Conservation (phyloP, 2,329 filamentous ascomycete genomes). For the Aspergillus pseudoglaucus region DNA sequence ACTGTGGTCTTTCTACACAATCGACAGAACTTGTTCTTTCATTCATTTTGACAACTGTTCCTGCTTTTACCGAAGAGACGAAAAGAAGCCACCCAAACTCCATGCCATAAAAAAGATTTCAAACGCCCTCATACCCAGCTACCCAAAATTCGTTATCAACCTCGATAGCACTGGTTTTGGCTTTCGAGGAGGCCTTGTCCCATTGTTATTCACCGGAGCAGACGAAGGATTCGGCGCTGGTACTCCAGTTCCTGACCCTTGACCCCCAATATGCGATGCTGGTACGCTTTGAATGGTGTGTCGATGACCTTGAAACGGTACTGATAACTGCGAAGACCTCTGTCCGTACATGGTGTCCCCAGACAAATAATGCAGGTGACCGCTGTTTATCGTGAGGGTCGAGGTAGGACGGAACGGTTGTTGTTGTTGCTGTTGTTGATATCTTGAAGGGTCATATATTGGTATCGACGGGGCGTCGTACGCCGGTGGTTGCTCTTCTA, state of each 20-base stretch:
- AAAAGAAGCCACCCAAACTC: slow-evolving; percentile 1
- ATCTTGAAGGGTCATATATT: slow-evolving; percentile 30
- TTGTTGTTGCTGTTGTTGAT: slow-evolving; percentile 2
- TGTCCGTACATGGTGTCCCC: background rate
- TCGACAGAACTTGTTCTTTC: no score
- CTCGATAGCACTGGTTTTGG: slow-evolving; percentile 31
- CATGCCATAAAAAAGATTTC: background rate
- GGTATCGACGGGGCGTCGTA: slow-evolving; percentile 20
- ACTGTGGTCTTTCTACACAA: no score
- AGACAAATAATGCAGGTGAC: background rate
- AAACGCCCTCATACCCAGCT: background rate
- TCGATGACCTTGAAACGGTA: background rate
- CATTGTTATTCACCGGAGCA: background rate
- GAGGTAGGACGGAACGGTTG: slow-evolving; percentile 13
- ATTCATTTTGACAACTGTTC: no score
- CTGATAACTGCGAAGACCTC: background rate
- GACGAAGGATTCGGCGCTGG: background rate
- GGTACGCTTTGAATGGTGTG: background rate
- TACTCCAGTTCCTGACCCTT: background rate
- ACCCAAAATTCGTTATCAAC: slow-evolving; percentile 29
- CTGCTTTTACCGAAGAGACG: background rate
- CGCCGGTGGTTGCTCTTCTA: slow-evolving; percentile 18
- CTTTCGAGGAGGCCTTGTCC: slow-evolving; percentile 11
- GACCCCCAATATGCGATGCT: background rate
- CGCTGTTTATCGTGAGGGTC: slow-evolving; percentile 1